Base-by-base conservation (phyloP, 176 grass and related monocot species). In the Oryza brachyantha region DNA sequence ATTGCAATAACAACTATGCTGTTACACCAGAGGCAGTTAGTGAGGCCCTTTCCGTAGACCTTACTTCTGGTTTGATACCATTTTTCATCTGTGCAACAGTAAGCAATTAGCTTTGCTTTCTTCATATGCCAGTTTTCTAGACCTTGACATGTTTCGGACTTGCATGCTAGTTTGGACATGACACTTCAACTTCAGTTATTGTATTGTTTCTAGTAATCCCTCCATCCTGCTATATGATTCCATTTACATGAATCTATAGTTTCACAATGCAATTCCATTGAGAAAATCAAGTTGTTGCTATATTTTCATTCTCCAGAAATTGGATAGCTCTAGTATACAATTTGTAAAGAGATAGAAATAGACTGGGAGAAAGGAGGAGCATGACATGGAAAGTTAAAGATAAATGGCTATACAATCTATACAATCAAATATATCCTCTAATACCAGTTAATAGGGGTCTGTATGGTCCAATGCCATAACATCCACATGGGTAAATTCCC, bases 1-100 rank as follows among this genome's bases (percentile, higher is more conserved):
- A 85, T 52, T 68, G 13, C 5, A 27, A 13, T 74, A 85, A 63
- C 54, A 83, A 86, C 28, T 93, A 83, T 69, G 85, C 82, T 28
- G 64, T 93, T 85, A 19, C 75, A 63, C 82, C 82, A 65, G 48
- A 85, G 83, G 82, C 64, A 76, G 39, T 90, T 57, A 68, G 32
- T 10, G 65, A 85, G 39, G 88, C 85, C 42, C 83, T 93, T 76
- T 73, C 74, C 10, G 10, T 66, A 13, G 91, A 93, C 69, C 58
- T 93, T 7, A 79, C 73, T 40, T 81, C 85, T 79, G 88, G 91
- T 22, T 85, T 93, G 70, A 83, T 93, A 73, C 91, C 91, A 68
- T 88, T 90, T 87, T 93, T 93, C 60, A 50, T 90, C 36, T 93
- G 91, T 76, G 91, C 77, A 71, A 90, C 91, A 73, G 91, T 93